Evolutionary conservation across 257 asterid genomes (phyloP).

Genomic region (Sherardia arvensis): DNA sequence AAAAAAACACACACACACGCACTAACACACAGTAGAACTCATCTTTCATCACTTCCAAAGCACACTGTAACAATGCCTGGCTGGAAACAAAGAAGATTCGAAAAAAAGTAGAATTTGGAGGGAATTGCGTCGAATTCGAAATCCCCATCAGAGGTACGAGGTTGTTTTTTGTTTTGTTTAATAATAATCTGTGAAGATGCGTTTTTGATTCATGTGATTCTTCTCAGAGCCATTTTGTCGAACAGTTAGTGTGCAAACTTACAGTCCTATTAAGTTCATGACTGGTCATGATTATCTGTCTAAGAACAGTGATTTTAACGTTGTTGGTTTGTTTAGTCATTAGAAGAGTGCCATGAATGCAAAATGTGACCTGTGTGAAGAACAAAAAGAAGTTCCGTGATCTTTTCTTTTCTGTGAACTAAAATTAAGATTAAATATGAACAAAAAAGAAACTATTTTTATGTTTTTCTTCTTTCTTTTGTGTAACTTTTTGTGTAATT

Average conservation of each 20-base stretch:
- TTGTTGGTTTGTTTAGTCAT: not conserved
- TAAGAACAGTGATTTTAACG: not conserved
- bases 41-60: not conserved
- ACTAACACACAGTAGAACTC: not conserved
- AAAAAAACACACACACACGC: not conserved
- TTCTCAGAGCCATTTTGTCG: not conserved
- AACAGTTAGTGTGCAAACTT: not conserved
- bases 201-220: not conserved
- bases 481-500: no score
- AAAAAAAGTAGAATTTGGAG: not conserved
- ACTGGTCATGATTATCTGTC: not conserved
- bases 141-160: not conserved
- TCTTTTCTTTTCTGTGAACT: no score
- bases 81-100: no score
- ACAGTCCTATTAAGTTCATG: not conserved
- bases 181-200: not conserved
- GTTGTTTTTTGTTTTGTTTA: no score
- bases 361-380: no score
- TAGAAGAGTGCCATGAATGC: not conserved
- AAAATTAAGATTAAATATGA: no score
- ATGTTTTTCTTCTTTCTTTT: no score
- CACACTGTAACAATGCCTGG: not conserved
- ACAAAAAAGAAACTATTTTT: no score
- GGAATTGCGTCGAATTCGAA: not conserved
- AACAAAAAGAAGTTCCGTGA: no score